Evolutionary conservation across 441 rosid species (phyloP).

Genomic region (Kokia cookei): DNA sequence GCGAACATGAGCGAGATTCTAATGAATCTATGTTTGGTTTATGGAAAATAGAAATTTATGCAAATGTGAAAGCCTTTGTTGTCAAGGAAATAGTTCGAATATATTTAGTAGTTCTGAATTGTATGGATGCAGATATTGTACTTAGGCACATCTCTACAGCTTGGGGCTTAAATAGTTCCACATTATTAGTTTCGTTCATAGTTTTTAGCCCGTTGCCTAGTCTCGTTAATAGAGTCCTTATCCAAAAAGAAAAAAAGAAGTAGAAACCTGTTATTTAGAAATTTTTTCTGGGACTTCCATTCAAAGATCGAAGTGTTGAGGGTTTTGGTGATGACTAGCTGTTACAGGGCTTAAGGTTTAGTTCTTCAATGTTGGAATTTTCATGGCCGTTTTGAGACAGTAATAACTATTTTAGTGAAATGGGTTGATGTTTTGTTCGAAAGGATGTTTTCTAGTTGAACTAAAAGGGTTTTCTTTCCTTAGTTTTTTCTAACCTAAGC

Average conservation of each 20-base stretch:
- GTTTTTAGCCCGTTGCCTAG: neutral
- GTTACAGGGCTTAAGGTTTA: neutral
- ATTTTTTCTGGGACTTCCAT: neutral
- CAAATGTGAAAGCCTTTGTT: neutral
- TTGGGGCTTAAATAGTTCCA: neutral
- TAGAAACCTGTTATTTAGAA: neutral
- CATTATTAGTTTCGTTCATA: neutral
- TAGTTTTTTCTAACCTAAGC: neutral
- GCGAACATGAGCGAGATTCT: neutral
- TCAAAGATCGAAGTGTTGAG: neutral
- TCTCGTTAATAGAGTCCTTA: neutral
- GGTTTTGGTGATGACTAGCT: neutral
- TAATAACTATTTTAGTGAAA: neutral
- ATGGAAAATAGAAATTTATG: neutral
- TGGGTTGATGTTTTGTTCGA: neutral
- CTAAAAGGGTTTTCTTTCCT: neutral
- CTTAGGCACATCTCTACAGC: neutral
- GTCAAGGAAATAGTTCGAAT: neutral
- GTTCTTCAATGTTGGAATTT: neutral
- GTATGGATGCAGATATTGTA: neutral
- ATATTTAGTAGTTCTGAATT: neutral
- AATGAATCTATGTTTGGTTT: neutral
- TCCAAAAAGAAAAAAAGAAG: neutral
- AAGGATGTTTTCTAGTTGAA: neutral
- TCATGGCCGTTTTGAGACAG: neutral